These are phyloP conservation scores for Nitzschia sp. DNA, from an alignment of 108 stramenopile species.

Conservation along the genomic window DNA sequence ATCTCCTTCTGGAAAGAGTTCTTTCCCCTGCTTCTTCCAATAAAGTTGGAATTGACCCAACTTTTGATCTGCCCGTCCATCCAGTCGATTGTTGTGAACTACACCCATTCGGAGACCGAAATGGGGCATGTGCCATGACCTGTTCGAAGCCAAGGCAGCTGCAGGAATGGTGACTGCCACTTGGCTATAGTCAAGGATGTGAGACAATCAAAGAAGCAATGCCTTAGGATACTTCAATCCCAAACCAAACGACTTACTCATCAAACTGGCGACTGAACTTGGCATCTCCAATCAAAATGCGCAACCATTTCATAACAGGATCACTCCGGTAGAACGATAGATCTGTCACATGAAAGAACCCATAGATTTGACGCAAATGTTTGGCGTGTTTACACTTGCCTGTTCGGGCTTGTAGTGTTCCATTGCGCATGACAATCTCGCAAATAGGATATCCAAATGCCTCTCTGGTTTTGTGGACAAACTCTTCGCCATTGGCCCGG, in stretches of 20 bases:
- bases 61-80: slow-evolving; percentile 30
- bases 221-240: background rate
- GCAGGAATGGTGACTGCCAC: slow-evolving; percentile 45
- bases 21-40: slow-evolving; percentile 18
- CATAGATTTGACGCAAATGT: slow-evolving; percentile 31
- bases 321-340: slow-evolving; percentile 47
- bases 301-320: slow-evolving; percentile 28
- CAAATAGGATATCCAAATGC: slow-evolving; percentile 22
- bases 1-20: slow-evolving; percentile 27
- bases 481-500: background rate
- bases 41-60: slow-evolving; percentile 12
- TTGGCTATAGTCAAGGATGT: slow-evolving; percentile 32
- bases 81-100: slow-evolving; percentile 33
- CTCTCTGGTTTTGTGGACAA: slow-evolving; percentile 8
- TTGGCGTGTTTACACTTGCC: slow-evolving; percentile 3
- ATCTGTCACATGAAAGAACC: slow-evolving; percentile 50
- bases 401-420: slow-evolving; percentile 5
- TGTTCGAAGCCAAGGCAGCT: slow-evolving; percentile 25
- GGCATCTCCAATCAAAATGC: slow-evolving; percentile 33
- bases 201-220: background rate
- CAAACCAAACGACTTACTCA: slow-evolving; percentile 15
- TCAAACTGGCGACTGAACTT: slow-evolving; percentile 35
- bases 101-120: slow-evolving; percentile 27
- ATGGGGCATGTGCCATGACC: slow-evolving; percentile 25
- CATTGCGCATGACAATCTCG: slow-evolving; percentile 16